Conservation (phyloP, 352 stramenopile species). For the Phytophthora pseudosyringae region DNA sequence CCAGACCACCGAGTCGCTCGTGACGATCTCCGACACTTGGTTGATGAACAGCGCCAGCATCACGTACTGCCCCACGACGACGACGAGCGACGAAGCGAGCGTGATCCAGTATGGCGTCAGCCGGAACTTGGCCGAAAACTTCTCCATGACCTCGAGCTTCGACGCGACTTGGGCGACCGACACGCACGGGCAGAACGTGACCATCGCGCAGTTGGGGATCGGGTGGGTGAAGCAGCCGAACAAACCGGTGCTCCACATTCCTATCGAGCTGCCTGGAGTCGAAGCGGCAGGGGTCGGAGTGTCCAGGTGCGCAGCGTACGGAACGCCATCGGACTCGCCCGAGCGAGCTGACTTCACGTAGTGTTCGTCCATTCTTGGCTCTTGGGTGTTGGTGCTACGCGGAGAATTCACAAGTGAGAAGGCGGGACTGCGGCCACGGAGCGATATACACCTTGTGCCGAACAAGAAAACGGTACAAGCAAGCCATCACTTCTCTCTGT, state of each 20-base stretch:
- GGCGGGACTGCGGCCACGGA: background rate
- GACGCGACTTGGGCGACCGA: constrained; percentile 42
- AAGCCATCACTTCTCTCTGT: background rate
- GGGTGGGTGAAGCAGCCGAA: constrained; percentile 47
- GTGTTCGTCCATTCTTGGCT: constrained; percentile 20
- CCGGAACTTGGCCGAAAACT: constrained; percentile 28
- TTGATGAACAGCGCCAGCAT: constrained; percentile 37
- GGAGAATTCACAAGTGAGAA: constrained; percentile 22
- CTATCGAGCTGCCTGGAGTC: background rate
- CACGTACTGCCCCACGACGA: constrained; percentile 29
- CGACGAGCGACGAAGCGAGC: constrained; percentile 23
- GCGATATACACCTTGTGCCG: constrained; percentile 2
- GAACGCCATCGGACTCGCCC: constrained; percentile 9
- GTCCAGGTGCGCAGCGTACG: constrained; percentile 25
- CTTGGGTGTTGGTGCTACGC: background rate
- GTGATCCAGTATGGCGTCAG: constrained; percentile 31
- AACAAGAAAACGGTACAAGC: too few species aligned
- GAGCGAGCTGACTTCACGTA: constrained; percentile 29
- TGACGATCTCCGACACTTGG: constrained; percentile 27
- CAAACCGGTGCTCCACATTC: constrained; percentile 37
- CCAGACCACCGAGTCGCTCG: constrained; percentile 30
- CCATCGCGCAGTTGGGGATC: constrained; percentile 49
- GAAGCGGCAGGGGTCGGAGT: background rate
- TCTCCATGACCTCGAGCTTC: constrained; percentile 39
- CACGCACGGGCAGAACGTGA: constrained; percentile 45